These are phyloP conservation scores for Boletus pseudopeckii DNA, from an alignment of 768 basidiomycete genomes.

Conservation along the genomic window DNA sequence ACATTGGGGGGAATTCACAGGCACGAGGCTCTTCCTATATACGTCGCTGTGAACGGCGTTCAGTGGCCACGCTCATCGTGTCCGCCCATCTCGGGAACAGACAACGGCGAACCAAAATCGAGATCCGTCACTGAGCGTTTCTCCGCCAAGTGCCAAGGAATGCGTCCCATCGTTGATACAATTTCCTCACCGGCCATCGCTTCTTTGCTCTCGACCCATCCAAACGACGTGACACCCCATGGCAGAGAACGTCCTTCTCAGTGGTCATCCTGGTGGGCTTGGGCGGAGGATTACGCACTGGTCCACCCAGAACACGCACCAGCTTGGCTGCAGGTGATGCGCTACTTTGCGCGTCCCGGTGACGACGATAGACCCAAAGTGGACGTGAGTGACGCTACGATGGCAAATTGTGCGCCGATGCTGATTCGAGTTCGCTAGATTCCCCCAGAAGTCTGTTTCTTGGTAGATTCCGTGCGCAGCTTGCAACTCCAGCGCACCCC, in stretches of 20 bases:
- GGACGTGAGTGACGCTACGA: slow-evolving; percentile 15
- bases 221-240: slow-evolving; percentile 40
- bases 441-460: slow-evolving; percentile 18
- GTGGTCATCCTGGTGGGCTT: slow-evolving; percentile 39
- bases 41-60: background rate
- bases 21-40: background rate
- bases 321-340: slow-evolving; percentile 26
- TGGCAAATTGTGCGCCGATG: background rate
- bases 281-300: slow-evolving; percentile 21
- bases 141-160: background rate
- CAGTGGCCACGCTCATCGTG: background rate
- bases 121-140: background rate
- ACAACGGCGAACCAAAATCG: background rate
- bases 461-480: slow-evolving; percentile 23
- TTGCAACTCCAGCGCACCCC: slow-evolving; percentile 27
- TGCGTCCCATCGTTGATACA: slow-evolving; percentile 14
- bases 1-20: background rate
- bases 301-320: slow-evolving; percentile 16
- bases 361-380: slow-evolving; percentile 1
- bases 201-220: slow-evolving; percentile 43
- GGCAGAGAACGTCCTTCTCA: slow-evolving; percentile 18
- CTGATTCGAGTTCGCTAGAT: slow-evolving; percentile 13
- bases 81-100: background rate
- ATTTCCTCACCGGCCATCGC: slow-evolving; percentile 24
- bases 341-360: slow-evolving; percentile 17